Base-by-base conservation (phyloP, 2,329 filamentous ascomycete genomes). In the Trichoderma koningii region DNA sequence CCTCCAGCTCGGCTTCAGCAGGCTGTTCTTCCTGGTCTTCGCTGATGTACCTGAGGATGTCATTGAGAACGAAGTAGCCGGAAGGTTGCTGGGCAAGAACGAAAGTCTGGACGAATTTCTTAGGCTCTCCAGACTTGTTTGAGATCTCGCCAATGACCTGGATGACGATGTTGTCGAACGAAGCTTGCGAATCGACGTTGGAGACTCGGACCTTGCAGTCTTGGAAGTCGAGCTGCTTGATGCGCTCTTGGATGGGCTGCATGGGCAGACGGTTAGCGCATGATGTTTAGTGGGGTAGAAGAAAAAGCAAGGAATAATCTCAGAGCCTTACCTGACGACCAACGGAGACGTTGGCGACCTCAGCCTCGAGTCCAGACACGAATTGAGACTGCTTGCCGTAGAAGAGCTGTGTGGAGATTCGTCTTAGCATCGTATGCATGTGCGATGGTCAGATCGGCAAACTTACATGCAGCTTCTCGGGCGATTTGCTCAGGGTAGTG, bases 91-190 rank as follows among this genome's bases (percentile, higher is more conserved):
- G 89, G 55, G 95, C 95, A 68, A 99, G 90, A 68, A 99, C 92
- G 72, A 99, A 99, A 60, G 94, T 98, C 84, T 99, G 95, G 47
- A 93, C 90, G 75, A 99, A 99, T 78, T 97, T 97, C 83, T 91
- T 93, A 73, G 94, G 92, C 66, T 95, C 91, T 69, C 89, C 89
- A 55, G 87, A 88, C 79, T 96, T 96, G 86, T 96, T 97, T 73
- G 93, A 97, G 73, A 95, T 96, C 80, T 98, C 94, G 70, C 95
- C 95, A 75, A 99, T 97, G 73, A 98, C 95, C 78, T 97, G 93
- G 73, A 99, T 96, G 72, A 99, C 89, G 71, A 99, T 98, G 81
- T 93, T 96, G 68, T 93, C 88, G 77, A 89, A 90, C 10, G 94
- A 97, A 68, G 90, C 89, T 80, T 99, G 94, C 19, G 93, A 94